Evolutionary conservation across 345 rosid species (phyloP), one percentile per base, ranked within the genome.

Genomic region (Sonneratia alba): DNA sequence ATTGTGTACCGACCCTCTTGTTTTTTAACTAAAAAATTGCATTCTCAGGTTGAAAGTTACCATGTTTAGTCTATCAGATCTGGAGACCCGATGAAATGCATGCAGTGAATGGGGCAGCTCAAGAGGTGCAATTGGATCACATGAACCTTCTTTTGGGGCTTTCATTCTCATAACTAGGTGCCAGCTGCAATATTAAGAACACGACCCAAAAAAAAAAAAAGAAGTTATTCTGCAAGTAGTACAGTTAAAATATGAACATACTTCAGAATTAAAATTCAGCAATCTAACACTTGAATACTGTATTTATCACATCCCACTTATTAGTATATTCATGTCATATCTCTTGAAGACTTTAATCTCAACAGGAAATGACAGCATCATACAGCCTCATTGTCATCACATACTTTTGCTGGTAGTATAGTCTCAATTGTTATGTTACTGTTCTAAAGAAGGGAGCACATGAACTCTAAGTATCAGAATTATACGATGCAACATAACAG

Each of bases 61-160:
- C 82, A 68, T 76, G 70, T 79, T 83, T 47, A 82, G 45, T 77
- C 70, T 22, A 69, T 87, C 90, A 40, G 80, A 68, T 47, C 69
- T 61, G 38, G 90, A 83, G 70, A 87, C 83, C 67, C 85, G 91
- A 74, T 87, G 91, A 80, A 89, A 81, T 66, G 89, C 86, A 36
- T 89, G 95, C 82, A 89, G 75, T 40, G 91, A 87, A 81, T 89
- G 91, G 34, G 95, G 95, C 68, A 87, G 83, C 45, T 89, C 90
- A 72, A 83, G 95, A 57, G 89, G 90, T 36, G 87, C 83, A 79
- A 84, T 83, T 61, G 88, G 94, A 32, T 89, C 95, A 71, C 82
- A 85, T 45, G 88, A 67, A 68, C 87, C 89, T 78, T 84, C 81
- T 72, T 82, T 77, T 4, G 87, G 87, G 57, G 74, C 55, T 76